A percentile compares a stretch with the other conserved stretches of the same genome.
phyloP scores from a whole-genome alignment of 208 protist genomes.

The Trypanosoma theileri region DNA sequence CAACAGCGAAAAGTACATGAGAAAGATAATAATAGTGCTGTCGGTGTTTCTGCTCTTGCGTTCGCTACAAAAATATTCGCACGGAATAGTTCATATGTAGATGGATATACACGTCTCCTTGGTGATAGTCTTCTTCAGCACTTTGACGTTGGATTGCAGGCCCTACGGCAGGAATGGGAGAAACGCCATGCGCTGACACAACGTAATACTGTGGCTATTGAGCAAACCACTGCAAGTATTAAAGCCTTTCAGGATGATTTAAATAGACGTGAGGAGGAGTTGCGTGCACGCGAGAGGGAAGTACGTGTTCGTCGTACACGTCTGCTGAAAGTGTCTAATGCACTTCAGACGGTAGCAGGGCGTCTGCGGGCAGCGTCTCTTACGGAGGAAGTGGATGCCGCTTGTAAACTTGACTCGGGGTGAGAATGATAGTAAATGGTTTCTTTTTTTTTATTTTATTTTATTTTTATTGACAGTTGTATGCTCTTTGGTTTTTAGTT shows the following conservation, averaged over 20 bases:
- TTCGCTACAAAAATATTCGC: not conserved
- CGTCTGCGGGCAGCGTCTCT: slow-evolving; percentile 20
- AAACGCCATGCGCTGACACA: slow-evolving; percentile 19
- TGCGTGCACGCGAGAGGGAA: slow-evolving; percentile 25
- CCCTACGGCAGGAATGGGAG: slow-evolving; percentile 26
- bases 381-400: slow-evolving; percentile 7
- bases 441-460: slow-evolving; percentile 17
- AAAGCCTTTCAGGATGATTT: slow-evolving; percentile 47
- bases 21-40: not conserved
- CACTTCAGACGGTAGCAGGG: slow-evolving; percentile 35
- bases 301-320: slow-evolving; percentile 17
- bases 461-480: slow-evolving; percentile 13
- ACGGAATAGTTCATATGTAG: not conserved
- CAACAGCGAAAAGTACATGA: not conserved
- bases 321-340: slow-evolving; percentile 31
- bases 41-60: not conserved
- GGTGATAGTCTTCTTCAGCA: slow-evolving; percentile 17
- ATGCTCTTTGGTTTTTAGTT: slow-evolving; percentile 5
- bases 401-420: not conserved
- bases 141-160: slow-evolving; percentile 24
- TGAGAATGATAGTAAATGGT: not conserved
- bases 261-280: slow-evolving; percentile 16
- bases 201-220: slow-evolving; percentile 46
- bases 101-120: slow-evolving; percentile 1
- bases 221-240: slow-evolving; percentile 59